A percentile compares a stretch with the other conserved stretches of the same genome.
Conservation (phyloP, 768 basidiomycete species). For the Macrolepiota albuminosa region DNA sequence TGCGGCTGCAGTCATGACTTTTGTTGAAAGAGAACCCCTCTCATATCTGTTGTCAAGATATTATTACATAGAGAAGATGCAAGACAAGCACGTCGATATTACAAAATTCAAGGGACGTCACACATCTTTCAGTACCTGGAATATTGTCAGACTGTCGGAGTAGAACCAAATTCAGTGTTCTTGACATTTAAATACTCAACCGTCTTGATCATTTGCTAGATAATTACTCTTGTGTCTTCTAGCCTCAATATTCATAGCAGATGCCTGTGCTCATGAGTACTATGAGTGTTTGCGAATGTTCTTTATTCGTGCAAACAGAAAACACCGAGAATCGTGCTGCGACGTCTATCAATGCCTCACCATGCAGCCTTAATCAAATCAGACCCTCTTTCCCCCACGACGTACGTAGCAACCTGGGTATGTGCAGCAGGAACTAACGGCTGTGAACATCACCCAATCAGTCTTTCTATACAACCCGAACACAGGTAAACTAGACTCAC, state of each 20-base stretch:
- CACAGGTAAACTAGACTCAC: constrained; percentile 17
- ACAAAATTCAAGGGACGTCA: background rate
- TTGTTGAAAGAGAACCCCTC: background rate
- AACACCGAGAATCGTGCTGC: too few species aligned
- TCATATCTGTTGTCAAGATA: background rate
- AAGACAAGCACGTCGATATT: background rate
- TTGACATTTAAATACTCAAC: background rate
- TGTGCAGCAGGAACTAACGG: constrained; percentile 23
- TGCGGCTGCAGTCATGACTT: background rate
- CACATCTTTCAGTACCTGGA: constrained; percentile 7
- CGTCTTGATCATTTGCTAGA: background rate
- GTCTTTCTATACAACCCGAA: background rate
- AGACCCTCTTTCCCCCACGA: constrained; percentile 26
- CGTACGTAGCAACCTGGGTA: constrained; percentile 21
- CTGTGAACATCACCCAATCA: constrained; percentile 8
- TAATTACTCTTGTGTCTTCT: background rate
- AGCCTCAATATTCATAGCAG: background rate
- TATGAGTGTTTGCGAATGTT: background rate
- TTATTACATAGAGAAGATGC: background rate
- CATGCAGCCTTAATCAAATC: constrained; percentile 21
- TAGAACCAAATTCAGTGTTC: background rate
- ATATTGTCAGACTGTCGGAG: background rate
- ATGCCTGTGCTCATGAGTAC: background rate
- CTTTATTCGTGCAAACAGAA: background rate
- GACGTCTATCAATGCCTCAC: background rate